Conservation (phyloP, 768 basidiomycete species). For the Leccinum boreale region DNA sequence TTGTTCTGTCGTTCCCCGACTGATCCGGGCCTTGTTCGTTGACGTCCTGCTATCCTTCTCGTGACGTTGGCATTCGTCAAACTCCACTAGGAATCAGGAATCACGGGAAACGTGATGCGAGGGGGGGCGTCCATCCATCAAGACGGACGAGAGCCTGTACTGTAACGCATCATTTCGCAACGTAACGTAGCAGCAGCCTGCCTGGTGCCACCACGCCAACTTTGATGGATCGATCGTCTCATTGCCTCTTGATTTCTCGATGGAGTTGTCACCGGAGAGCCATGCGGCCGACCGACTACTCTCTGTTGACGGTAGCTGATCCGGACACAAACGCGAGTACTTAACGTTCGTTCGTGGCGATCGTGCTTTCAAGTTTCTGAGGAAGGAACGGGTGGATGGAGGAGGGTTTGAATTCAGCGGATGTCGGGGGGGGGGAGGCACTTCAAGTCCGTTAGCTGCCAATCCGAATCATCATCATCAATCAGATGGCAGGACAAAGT, state of each 20-base stretch:
- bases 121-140: background rate
- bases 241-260: background rate
- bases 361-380: background rate
- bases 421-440: background rate
- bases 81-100: background rate
- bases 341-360: background rate
- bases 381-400: background rate
- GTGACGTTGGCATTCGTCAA: background rate
- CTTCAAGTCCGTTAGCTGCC: background rate
- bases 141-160: background rate
- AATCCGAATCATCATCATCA: background rate
- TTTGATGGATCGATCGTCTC: background rate
- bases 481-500: background rate
- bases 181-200: background rate
- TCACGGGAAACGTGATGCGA: background rate
- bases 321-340: background rate
- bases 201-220: background rate
- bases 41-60: background rate
- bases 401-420: background rate
- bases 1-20: background rate
- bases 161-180: background rate
- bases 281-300: background rate
- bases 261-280: background rate
- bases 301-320: background rate
- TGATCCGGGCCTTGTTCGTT: background rate